Percentiles rank a stretch among this genome's conserved stretches.
Conservation (phyloP, 73 alveolate genomes). For the Tetrahymena borealis region DNA sequence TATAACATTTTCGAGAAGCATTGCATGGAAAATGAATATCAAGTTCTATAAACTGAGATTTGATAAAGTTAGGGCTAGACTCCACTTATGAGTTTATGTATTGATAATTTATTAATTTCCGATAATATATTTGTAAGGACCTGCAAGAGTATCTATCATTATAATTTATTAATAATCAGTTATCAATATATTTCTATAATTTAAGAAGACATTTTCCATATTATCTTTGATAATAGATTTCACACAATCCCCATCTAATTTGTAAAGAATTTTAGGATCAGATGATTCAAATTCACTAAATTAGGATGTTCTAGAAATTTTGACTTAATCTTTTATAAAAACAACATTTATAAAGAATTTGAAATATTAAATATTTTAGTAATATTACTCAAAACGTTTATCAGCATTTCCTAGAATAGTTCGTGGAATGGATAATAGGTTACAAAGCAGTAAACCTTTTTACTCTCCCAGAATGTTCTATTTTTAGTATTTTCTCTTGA, state of each 20-base stretch:
- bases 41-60: neutral
- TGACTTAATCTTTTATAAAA: constrained; percentile 11
- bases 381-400: constrained; percentile 12
- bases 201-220: neutral
- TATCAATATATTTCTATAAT: neutral
- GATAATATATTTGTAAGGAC: constrained; percentile 6
- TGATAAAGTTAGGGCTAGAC: constrained; percentile 22
- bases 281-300: neutral
- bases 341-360: neutral
- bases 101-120: neutral
- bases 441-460: constrained; percentile 25
- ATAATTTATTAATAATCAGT: neutral
- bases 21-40: constrained; percentile 10
- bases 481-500: constrained; percentile 7
- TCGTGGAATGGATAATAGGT: constrained; percentile 34
- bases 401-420: constrained; percentile 21
- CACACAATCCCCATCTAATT: constrained; percentile 31
- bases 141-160: constrained; percentile 8
- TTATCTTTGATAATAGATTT: neutral
- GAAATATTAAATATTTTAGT: neutral
- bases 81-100: constrained; percentile 14
- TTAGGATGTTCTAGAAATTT: constrained; percentile 23
- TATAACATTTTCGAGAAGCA: constrained; percentile 3
- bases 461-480: constrained; percentile 33
- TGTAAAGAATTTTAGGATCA: constrained; percentile 8